Conservation (phyloP, 2,329 filamentous ascomycete species). For the Colletotrichum spinosum region DNA sequence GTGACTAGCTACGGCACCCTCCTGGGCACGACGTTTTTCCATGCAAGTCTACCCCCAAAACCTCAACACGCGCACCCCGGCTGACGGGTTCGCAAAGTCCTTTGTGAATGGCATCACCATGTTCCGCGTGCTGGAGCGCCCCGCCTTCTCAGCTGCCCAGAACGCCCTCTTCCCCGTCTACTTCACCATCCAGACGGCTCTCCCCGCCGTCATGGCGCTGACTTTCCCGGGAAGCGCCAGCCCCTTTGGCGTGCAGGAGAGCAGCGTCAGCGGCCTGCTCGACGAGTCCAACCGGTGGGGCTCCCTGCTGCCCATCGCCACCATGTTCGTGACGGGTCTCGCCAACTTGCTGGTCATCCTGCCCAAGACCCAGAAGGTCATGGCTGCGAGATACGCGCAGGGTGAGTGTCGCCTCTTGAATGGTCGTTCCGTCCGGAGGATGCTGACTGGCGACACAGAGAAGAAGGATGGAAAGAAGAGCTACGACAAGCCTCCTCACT, state of each 20-base stretch:
- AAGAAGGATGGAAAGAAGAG: conserved; percentile 90
- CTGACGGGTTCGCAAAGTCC: conserved; percentile 60
- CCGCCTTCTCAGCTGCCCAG: conserved; percentile 86
- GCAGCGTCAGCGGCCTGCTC: conserved; percentile 67
- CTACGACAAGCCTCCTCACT: conserved; percentile 83
- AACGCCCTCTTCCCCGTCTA: conserved; percentile 87
- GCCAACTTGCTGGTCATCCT: conserved; percentile 78
- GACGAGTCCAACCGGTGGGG: conserved; percentile 70
- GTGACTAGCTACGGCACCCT: conserved; percentile 82
- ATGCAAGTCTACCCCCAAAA: conserved; percentile 60
- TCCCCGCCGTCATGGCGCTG: conserved; percentile 79
- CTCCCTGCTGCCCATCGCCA: conserved; percentile 75
- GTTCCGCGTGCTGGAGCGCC: conserved; percentile 80
- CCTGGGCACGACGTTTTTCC: conserved; percentile 87
- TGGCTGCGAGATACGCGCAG: conserved; percentile 82
- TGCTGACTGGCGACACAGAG: conserved; percentile 60
- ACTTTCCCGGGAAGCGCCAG: conserved; percentile 78
- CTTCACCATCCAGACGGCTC: conserved; percentile 83
- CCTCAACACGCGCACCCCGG: not conserved
- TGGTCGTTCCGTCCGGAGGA: not conserved
- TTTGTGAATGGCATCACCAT: conserved; percentile 82
- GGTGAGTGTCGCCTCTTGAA: conserved; percentile 60
- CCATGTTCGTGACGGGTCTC: conserved; percentile 77
- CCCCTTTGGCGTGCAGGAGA: conserved; percentile 56
- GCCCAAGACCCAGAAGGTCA: conserved; percentile 79